These are phyloP conservation scores for Zygosaccharomyces sapae DNA, from an alignment of 1,139 yeast genomes.

Conservation along the genomic window DNA sequence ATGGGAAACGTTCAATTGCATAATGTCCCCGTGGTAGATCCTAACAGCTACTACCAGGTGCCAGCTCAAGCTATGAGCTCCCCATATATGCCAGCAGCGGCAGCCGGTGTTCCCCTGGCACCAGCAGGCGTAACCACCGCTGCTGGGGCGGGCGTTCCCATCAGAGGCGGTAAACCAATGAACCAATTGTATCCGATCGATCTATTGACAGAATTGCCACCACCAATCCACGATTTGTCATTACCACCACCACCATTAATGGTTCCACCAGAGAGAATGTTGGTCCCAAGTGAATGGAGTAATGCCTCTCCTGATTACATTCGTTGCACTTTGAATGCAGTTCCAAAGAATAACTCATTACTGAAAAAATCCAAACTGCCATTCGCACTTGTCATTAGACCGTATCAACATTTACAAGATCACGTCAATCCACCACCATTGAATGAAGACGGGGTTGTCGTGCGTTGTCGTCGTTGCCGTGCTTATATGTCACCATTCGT, in stretches of 20 bases:
- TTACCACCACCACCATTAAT: slow-evolving; percentile 94
- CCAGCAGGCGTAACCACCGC: slow-evolving; percentile 14
- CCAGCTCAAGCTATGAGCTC: background rate
- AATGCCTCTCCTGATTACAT: slow-evolving; percentile 73
- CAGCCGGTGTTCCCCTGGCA: slow-evolving; percentile 12
- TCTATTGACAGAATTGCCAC: slow-evolving; percentile 74
- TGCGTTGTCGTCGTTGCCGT: slow-evolving; percentile 97
- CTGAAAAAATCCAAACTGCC: slow-evolving; percentile 90
- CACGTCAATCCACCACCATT: slow-evolving; percentile 68
- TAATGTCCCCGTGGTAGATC: slow-evolving; percentile 31
- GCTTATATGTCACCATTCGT: slow-evolving; percentile 91
- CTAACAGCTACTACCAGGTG: slow-evolving; percentile 24
- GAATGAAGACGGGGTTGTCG: slow-evolving; percentile 69
- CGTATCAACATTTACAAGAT: slow-evolving; percentile 73
- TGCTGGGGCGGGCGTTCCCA: slow-evolving; percentile 10
- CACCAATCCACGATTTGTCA: slow-evolving; percentile 77
- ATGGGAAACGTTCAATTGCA: slow-evolving; percentile 32
- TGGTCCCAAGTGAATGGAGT: slow-evolving; percentile 55
- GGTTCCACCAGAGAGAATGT: slow-evolving; percentile 53
- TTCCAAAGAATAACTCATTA: slow-evolving; percentile 68
- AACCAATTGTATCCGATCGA: slow-evolving; percentile 88
- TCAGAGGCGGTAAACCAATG: slow-evolving; percentile 47
- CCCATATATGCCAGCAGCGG: slow-evolving; percentile 16
- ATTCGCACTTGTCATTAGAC: slow-evolving; percentile 82
- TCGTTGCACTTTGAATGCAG: slow-evolving; percentile 83